Conservation (phyloP, 257 asterid genomes). For the Rhazya stricta region DNA sequence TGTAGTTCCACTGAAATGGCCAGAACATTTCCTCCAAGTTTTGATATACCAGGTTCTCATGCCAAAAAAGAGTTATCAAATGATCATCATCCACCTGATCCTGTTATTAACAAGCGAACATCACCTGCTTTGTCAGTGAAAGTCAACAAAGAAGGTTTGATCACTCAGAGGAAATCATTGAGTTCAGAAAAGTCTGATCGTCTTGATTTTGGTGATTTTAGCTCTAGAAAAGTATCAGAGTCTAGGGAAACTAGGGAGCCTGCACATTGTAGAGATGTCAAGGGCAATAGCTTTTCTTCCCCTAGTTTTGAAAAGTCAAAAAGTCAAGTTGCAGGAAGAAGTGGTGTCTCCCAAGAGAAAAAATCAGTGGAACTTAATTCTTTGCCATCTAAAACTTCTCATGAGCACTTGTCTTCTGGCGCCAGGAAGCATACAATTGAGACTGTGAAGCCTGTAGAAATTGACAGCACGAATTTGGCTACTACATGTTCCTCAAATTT, state of each 20-base stretch:
- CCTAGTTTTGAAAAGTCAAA: slow-evolving; percentile 20
- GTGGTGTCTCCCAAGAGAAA: slow-evolving; percentile 22
- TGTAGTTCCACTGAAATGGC: slow-evolving; percentile 22
- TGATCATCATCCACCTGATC: slow-evolving; percentile 20
- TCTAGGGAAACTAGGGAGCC: slow-evolving; percentile 22
- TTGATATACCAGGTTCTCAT: slow-evolving; percentile 21
- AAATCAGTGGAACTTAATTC: slow-evolving; percentile 28
- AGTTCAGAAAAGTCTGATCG: slow-evolving; percentile 21
- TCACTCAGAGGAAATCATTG: slow-evolving; percentile 26
- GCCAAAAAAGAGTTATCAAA: slow-evolving; percentile 20
- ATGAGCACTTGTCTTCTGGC: slow-evolving; percentile 29
- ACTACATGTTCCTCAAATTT: slow-evolving; percentile 29
- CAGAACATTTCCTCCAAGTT: slow-evolving; percentile 14
- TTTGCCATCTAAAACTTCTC: slow-evolving; percentile 28
- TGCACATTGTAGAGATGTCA: slow-evolving; percentile 17
- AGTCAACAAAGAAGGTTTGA: slow-evolving; percentile 25
- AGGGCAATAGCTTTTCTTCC: slow-evolving; percentile 25
- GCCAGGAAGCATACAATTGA: slow-evolving; percentile 22
- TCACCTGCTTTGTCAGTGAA: slow-evolving; percentile 17
- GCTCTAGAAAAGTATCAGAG: slow-evolving; percentile 13
- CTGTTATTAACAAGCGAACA: slow-evolving; percentile 28
- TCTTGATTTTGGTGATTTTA: slow-evolving; percentile 16
- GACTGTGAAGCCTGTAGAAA: slow-evolving; percentile 28
- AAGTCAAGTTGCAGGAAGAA: slow-evolving; percentile 22
- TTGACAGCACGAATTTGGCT: slow-evolving; percentile 17